Conservation (phyloP, 495 filamentous ascomycete species). For the Recurvomyces mirabilis region DNA sequence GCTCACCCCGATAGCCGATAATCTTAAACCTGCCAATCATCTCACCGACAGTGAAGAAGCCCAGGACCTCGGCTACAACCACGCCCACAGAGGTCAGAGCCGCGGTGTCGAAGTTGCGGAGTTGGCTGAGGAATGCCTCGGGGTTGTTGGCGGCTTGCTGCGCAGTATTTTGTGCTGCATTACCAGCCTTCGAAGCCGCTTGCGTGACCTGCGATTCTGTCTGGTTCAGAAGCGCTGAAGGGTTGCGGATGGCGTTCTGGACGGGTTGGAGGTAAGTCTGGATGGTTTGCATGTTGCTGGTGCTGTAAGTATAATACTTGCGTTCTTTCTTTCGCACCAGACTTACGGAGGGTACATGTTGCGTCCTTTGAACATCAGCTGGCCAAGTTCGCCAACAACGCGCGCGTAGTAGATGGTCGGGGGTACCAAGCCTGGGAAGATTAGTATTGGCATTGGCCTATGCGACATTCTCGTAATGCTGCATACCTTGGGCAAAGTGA, state of each 20-base stretch:
- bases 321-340: no score
- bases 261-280: constrained; percentile 75
- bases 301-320: constrained; percentile 5
- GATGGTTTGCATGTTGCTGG: constrained; percentile 53
- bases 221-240: constrained; percentile 35
- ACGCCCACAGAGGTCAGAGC: constrained; percentile 63
- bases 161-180: constrained; percentile 24
- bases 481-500: constrained; percentile 75
- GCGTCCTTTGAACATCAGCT: constrained; percentile 76
- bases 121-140: constrained; percentile 44
- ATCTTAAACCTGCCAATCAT: constrained; percentile 92
- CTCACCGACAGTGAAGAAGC: constrained; percentile 96
- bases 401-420: constrained; percentile 79
- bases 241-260: constrained; percentile 57
- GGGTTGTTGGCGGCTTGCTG: constrained; percentile 32
- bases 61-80: constrained; percentile 71
- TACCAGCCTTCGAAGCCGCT: constrained; percentile 14
- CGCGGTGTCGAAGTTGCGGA: constrained; percentile 57
- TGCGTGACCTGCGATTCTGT: constrained; percentile 2
- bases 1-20: constrained; percentile 56
- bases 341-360: constrained; percentile 91
- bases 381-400: constrained; percentile 76
- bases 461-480: background rate
- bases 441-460: background rate
- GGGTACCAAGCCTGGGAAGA: constrained; percentile 62